phyloP scores from a whole-genome alignment of 2,329 filamentous ascomycete species.

The Fusarium albosuccineum region DNA sequence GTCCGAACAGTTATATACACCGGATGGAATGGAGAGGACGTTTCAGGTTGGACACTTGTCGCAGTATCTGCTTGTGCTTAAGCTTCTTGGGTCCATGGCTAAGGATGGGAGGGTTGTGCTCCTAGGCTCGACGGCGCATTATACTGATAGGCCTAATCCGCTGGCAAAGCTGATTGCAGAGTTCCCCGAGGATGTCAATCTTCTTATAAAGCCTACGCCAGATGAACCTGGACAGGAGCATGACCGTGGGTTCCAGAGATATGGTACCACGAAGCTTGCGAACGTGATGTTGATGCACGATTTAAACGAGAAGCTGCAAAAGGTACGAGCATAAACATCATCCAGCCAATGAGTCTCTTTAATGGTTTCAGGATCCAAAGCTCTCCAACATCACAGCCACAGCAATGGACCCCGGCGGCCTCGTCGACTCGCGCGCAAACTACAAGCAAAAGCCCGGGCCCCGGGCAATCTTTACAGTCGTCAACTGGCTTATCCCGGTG shows the following conservation, averaged over 20 bases:
- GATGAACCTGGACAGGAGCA: slow-evolving; percentile 31
- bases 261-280: slow-evolving; percentile 38
- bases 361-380: slow-evolving; percentile 17
- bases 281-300: slow-evolving; percentile 47
- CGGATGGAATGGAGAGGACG: slow-evolving; percentile 32
- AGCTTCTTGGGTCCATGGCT: slow-evolving; percentile 33
- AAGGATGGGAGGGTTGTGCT: slow-evolving; percentile 28
- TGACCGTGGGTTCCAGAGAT: slow-evolving; percentile 41
- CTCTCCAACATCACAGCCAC: slow-evolving; percentile 37
- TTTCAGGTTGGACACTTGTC: slow-evolving; percentile 40
- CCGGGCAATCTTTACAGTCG: background rate
- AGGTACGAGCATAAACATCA: slow-evolving; percentile 7
- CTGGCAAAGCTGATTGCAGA: slow-evolving; percentile 25
- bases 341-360: background rate
- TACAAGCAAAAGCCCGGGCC: slow-evolving; percentile 20
- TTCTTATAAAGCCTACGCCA: slow-evolving; percentile 5
- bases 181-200: slow-evolving; percentile 21
- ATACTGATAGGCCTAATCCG: slow-evolving; percentile 27
- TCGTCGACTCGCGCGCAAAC: slow-evolving; percentile 41
- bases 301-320: slow-evolving; percentile 28
- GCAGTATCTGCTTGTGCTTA: slow-evolving; percentile 41
- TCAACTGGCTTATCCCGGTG: slow-evolving; percentile 12
- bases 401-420: slow-evolving; percentile 41
- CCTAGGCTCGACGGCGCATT: slow-evolving; percentile 30
- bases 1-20: slow-evolving; percentile 12